Percentiles rank a stretch among this genome's conserved stretches.
These are phyloP conservation scores for Paracorniculantispora psalliotae DNA, from an alignment of 2,329 filamentous ascomycete genomes.

Conservation along the genomic window DNA sequence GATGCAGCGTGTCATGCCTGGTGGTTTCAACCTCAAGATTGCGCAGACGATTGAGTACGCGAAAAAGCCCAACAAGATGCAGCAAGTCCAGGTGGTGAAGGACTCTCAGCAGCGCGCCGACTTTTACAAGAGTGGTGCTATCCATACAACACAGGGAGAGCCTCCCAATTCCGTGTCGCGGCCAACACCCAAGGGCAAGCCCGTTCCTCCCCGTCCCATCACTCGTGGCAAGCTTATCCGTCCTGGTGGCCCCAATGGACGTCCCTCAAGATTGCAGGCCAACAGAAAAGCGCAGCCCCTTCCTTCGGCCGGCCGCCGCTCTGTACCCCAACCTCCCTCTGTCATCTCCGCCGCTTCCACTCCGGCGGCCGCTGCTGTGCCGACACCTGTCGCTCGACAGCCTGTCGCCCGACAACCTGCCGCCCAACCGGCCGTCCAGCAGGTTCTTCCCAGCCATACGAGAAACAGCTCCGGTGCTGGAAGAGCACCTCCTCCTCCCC, in stretches of 20 bases:
- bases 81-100: conserved; percentile 83
- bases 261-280: conserved; percentile 65
- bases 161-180: conserved; percentile 75
- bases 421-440: conserved; percentile 13
- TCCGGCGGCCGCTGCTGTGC: conserved; percentile 18
- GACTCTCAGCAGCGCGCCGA: conserved; percentile 75
- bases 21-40: conserved; percentile 76
- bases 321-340: conserved; percentile 31
- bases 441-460: conserved; percentile 43
- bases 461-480: conserved; percentile 48
- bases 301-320: conserved; percentile 31
- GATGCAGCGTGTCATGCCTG: conserved; percentile 73
- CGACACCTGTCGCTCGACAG: conserved; percentile 11
- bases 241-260: conserved; percentile 79
- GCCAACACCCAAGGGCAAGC: conserved; percentile 82
- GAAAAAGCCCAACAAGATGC: conserved; percentile 94
- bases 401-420: conserved; percentile 14
- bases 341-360: conserved; percentile 25
- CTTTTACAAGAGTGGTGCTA: conserved; percentile 86
- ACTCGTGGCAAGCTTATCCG: conserved; percentile 89
- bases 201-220: conserved; percentile 81
- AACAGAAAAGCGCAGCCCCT: conserved; percentile 41
- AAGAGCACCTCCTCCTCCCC: conserved; percentile 59
- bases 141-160: conserved; percentile 84
- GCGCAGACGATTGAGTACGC: conserved; percentile 87